Evolutionary conservation across 176 grass and related monocot species (phyloP).

Genomic region (Avena atlantica): DNA sequence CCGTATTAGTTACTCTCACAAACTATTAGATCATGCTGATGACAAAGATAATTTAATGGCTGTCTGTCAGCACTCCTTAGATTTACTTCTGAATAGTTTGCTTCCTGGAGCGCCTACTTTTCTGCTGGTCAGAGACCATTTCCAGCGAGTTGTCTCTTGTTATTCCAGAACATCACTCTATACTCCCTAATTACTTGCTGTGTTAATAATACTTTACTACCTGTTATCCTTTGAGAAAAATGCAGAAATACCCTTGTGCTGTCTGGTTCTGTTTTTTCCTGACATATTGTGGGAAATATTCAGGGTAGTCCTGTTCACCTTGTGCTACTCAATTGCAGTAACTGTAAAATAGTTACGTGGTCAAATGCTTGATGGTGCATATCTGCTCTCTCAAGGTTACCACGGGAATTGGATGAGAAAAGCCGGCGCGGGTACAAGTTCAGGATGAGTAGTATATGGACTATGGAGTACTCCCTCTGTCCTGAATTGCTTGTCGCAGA

Average conservation of each 20-base stretch:
- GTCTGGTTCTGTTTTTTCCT: background rate
- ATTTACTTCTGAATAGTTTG: slow-evolving; percentile 31
- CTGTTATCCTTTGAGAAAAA: background rate
- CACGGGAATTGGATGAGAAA: background rate
- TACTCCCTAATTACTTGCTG: background rate
- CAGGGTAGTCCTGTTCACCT: background rate
- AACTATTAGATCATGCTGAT: background rate
- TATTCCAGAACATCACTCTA: background rate
- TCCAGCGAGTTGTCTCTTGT: background rate
- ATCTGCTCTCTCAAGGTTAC: slow-evolving; percentile 10
- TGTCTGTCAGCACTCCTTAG: background rate
- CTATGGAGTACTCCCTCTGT: too few relatives aligned
- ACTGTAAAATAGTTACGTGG: background rate
- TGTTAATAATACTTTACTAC: too few relatives aligned
- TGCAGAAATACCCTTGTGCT: background rate
- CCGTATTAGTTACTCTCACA: background rate
- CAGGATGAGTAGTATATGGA: background rate
- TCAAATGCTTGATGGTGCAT: slow-evolving; percentile 10
- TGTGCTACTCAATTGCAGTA: background rate
- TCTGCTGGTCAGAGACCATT: background rate
- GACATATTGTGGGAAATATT: background rate
- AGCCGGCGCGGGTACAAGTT: background rate
- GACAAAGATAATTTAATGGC: slow-evolving; percentile 13
- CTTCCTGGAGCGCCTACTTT: background rate
- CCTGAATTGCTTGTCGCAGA: too few relatives aligned